Base-by-base conservation (phyloP, 2,329 filamentous ascomycete genomes). In the Venturia carpophila region DNA sequence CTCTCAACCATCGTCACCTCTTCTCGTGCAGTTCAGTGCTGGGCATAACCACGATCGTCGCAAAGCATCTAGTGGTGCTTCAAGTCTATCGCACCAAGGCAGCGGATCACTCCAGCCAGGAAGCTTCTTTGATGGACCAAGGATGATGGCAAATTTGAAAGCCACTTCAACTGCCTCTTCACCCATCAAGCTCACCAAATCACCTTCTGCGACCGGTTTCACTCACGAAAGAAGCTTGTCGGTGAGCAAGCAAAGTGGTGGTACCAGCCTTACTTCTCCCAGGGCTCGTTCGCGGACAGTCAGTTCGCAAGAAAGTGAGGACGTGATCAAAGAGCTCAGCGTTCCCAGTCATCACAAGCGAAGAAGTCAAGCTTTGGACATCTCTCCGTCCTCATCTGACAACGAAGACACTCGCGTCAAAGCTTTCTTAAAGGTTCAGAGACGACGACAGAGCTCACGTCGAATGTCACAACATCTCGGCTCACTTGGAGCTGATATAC, bases 301-400 rank as follows among this genome's bases (percentile, higher is more conserved):
- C 45, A 93, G 93, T 10, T 97, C 94, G 15, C 91, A 96, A 75
- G 94, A 97, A 71, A 91, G 90, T 37, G 95, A 94, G 69, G 61
- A 64, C 34, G 84, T 88, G 7, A 83, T 91, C 19, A 81, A 87
- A 1, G 86, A 89, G 64, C 84, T 89, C 63, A n/a, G 52, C 6
- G 76, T 82, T 66, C 77, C 80, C 15, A 79, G 77, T 39, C 92
- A 97, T 72, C 87, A 92, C 71, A 97, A 97, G 75, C 87, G 94
- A 47, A 86, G 92, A 70, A 97, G 93, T 73, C 94, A 97, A 71
- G 89, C 97, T 2, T 91, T 97, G 70, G 93, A 97, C 74, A 89
- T 97, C 77, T 99, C 94, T 2, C 94, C 94, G 3, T 97, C 94
- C 0, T 97, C 93, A 0, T 99, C 94, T 0, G 94, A 99, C 73